Percentiles rank a stretch among this genome's conserved stretches.
phyloP scores from a whole-genome alignment of 176 grass and related monocot species.

The Musa itinerans region DNA sequence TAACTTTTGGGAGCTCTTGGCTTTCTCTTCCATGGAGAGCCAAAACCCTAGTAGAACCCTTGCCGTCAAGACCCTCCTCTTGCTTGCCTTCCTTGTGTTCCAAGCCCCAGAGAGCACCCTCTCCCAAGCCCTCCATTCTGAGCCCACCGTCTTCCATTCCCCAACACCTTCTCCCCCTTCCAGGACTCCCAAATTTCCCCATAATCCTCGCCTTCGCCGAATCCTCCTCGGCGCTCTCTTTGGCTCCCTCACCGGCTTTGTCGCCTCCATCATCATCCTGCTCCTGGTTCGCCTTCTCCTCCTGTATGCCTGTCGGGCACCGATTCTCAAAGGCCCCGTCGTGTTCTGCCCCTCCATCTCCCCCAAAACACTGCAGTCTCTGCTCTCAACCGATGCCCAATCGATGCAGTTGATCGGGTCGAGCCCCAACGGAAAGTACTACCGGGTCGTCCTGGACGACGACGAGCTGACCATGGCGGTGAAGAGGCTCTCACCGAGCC shows the following conservation, averaged over 20 bases:
- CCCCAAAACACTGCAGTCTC: conserved; percentile 50
- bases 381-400: conserved; percentile 40
- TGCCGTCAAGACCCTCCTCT: conserved; percentile 31
- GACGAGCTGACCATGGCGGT: conserved; percentile 59
- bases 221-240: conserved; percentile 77
- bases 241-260: conserved; percentile 70
- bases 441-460: conserved; percentile 69
- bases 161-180: conserved; percentile 25
- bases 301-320: conserved; percentile 54
- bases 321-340: conserved; percentile 65
- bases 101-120: conserved; percentile 27
- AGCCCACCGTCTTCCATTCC: conserved; percentile 42
- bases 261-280: conserved; percentile 63
- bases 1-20: neutral
- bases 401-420: conserved; percentile 32
- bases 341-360: conserved; percentile 82
- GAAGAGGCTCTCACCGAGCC: conserved; percentile 33
- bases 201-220: conserved; percentile 40
- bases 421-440: conserved; percentile 45
- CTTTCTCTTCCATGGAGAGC: conserved; percentile 31
- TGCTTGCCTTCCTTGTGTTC: conserved; percentile 11
- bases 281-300: conserved; percentile 58
- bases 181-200: conserved; percentile 32
- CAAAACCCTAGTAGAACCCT: conserved; percentile 78
- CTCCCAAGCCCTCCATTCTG: conserved; percentile 51